Percentiles rank a stretch among this genome's conserved stretches.
These are phyloP conservation scores for Cokeromyces recurvatus DNA, from an alignment of 371 early-diverging fungal species.

Conservation along the genomic window DNA sequence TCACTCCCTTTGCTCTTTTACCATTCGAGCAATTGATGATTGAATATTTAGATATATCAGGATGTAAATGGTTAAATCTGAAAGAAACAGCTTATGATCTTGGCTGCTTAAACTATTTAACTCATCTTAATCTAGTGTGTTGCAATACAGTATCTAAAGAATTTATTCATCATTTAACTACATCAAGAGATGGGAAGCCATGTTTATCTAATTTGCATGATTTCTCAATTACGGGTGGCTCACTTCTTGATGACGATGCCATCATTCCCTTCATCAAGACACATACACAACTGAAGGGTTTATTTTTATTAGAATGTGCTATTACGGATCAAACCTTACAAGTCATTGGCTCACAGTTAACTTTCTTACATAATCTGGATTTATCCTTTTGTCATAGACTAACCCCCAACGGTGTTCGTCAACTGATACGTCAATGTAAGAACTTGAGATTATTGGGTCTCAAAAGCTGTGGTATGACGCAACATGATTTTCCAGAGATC, in stretches of 20 bases:
- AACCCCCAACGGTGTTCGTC: conserved; percentile 24
- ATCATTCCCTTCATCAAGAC: conserved; percentile 32
- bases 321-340: conserved; percentile 33
- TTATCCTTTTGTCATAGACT: conserved; percentile 30
- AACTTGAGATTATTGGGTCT: conserved; percentile 35
- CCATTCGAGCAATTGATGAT: conserved; percentile 31
- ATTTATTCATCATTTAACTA: conserved; percentile 13
- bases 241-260: conserved; percentile 23
- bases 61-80: conserved; percentile 37
- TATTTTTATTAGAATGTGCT: conserved; percentile 32
- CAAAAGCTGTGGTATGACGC: conserved; percentile 25
- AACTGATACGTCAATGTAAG: conserved; percentile 13
- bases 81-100: conserved; percentile 41
- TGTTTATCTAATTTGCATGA: conserved; percentile 21
- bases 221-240: conserved; percentile 33
- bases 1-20: conserved; percentile 25
- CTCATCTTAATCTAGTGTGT: conserved; percentile 35
- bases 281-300: conserved; percentile 21
- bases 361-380: conserved; percentile 25
- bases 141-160: conserved; percentile 17
- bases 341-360: conserved; percentile 21
- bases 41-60: conserved; percentile 32
- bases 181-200: background rate
- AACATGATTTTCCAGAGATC: conserved; percentile 30
- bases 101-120: conserved; percentile 17